Evolutionary conservation across 768 basidiomycete species (phyloP), one percentile per base, ranked within the genome.

Genomic region (Suillus lakei): DNA sequence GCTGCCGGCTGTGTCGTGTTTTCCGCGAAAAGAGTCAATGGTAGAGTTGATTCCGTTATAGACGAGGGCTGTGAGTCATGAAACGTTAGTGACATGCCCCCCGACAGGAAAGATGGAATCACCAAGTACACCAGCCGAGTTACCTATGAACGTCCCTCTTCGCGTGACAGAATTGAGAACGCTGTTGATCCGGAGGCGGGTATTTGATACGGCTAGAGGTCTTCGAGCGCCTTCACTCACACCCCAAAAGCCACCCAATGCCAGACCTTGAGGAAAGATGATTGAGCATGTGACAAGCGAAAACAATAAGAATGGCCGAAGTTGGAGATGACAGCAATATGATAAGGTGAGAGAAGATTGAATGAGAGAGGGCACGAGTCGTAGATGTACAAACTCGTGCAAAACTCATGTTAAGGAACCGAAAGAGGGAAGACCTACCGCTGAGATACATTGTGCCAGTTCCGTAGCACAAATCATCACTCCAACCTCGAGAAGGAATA

Each of bases 401-500:
- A 77, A 83, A 85, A 83, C 77, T 73, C 76, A 67, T 76, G 78
- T 72, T 60, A 39, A 69, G 67, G 73, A 86, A 81, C 82, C 85
- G 84, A 87, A 86, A 84, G 86, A 86, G 84, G 84, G 64, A 66
- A 60, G 67, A 90, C 94, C 76, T 76, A 98, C 97, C 97, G 78
- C 92, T 86, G 64, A 99, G 89, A 88, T 99, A 99, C 83, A 96
- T 98, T 70, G 96, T 96, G 68, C 98, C 98, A 73, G 96, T 98
- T 74, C 98, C 98, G 81, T 99, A 98, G 87, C 96, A 98, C 66
- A 99, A 82, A 83, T 99, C 98, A 83, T 99, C 98, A 81, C 95
- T 93, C 96, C 95, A 99, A 68, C 98, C 96, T 83, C 98, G 85
- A 76, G 91, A 93, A 71, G 96, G 96, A 69, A 99, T 87, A 65